Conservation (phyloP, 345 rosid genomes). For the Balakata baccata region DNA sequence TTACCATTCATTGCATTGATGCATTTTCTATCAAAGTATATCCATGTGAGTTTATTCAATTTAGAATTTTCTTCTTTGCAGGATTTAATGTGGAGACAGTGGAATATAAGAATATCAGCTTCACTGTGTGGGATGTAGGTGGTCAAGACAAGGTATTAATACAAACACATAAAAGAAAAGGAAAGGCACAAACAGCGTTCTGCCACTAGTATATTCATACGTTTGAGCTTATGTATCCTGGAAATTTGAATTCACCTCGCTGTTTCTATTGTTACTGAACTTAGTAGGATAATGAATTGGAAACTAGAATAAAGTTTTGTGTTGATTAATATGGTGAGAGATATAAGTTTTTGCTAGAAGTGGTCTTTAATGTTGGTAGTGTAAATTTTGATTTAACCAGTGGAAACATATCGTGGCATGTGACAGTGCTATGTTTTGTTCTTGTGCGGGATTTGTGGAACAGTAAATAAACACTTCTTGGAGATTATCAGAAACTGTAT, state of each 20-base stretch:
- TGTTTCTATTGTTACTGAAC: background rate
- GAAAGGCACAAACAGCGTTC: background rate
- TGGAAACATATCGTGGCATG: background rate
- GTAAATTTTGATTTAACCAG: background rate
- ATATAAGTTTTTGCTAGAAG: background rate
- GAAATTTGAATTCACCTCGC: background rate
- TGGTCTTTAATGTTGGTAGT: background rate
- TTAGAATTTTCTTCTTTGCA: background rate
- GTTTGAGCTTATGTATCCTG: background rate
- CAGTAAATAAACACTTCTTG: too few species aligned
- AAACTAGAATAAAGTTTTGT: background rate
- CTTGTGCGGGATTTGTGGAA: too few species aligned
- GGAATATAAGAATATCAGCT: slow-evolving; percentile 16
- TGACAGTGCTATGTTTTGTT: too few species aligned
- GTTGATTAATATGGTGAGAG: background rate
- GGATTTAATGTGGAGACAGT: slow-evolving; percentile 14
- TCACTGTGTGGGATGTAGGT: slow-evolving; percentile 18
- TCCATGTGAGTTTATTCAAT: background rate
- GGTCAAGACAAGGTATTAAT: slow-evolving; percentile 12
- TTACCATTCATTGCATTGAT: background rate
- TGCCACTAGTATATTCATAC: background rate
- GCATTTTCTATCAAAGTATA: background rate
- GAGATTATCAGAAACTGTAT: too few species aligned
- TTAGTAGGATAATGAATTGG: background rate
- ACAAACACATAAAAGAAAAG: background rate